Conservation (phyloP, 306 rosid genomes). For the Dryas drummondii region DNA sequence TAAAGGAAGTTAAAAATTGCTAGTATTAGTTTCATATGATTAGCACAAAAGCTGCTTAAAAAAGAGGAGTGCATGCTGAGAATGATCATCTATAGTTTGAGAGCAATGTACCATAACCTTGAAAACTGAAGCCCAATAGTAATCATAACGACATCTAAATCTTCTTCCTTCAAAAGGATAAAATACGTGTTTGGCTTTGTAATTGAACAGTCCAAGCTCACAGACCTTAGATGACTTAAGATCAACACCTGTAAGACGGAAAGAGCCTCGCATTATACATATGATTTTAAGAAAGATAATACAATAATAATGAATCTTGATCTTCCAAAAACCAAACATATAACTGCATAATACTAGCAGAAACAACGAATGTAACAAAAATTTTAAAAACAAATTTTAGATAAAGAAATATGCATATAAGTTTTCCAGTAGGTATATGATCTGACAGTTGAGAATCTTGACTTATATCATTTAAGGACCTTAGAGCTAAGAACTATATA, state of each 20-base stretch:
- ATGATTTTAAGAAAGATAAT: background rate
- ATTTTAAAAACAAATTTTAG: background rate
- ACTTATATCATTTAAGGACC: background rate
- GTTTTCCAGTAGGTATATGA: background rate
- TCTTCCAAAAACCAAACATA: background rate
- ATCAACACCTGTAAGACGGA: conserved; percentile 82
- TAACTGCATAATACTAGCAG: background rate
- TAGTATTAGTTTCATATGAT: background rate
- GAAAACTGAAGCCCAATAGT: conserved; percentile 94
- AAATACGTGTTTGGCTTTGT: conserved; percentile 72
- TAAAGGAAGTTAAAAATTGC: background rate
- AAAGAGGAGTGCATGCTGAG: background rate
- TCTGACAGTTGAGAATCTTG: background rate
- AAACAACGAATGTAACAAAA: background rate
- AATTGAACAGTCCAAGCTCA: conserved; percentile 76
- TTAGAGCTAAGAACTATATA: background rate
- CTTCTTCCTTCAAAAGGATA: conserved; percentile 71
- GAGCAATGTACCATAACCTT: conserved; percentile 45
- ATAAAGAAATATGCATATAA: background rate
- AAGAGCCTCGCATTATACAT: conserved; percentile 6
- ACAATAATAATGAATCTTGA: background rate
- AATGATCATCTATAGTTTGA: background rate
- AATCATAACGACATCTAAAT: conserved; percentile 80
- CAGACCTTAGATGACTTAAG: conserved; percentile 89
- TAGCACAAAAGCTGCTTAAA: background rate